Evolutionary conservation across 371 early-diverging fungal species (phyloP).

Genomic region (Sporodiniella umbellata): DNA sequence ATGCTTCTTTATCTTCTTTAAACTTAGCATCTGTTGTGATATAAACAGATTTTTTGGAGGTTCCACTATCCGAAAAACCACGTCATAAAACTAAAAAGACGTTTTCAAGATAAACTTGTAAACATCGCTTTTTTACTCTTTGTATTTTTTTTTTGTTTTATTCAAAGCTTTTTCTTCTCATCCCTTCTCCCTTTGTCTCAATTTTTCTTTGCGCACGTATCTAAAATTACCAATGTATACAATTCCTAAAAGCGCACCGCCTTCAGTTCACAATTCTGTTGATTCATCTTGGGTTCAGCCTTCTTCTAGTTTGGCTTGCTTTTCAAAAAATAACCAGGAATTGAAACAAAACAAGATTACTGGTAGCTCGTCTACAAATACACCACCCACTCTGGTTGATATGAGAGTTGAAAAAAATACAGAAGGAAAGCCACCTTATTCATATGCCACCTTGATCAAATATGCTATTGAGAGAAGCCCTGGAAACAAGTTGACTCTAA

Average conservation of each 20-base stretch:
- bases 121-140: constrained; percentile 12
- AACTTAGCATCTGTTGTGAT: neutral
- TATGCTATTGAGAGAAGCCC: constrained; percentile 77
- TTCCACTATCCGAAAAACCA: constrained; percentile 1
- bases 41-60: neutral
- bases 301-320: neutral
- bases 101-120: neutral
- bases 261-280: constrained; percentile 12
- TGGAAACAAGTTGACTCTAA: constrained; percentile 72
- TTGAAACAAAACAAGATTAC: neutral
- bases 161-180: constrained; percentile 7
- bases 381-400: constrained; percentile 10
- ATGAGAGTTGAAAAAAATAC: constrained; percentile 26
- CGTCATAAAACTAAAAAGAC: constrained; percentile 21
- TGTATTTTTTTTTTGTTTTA: constrained; percentile 8
- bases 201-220: neutral
- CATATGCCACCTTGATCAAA: constrained; percentile 89
- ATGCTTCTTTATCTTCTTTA: constrained; percentile 1
- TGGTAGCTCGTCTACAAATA: constrained; percentile 2
- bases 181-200: neutral
- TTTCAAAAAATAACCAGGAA: neutral
- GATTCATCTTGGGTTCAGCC: constrained; percentile 14
- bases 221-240: constrained; percentile 5
- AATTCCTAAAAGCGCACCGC: constrained; percentile 11
- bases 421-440: constrained; percentile 74